Evolutionary conservation across 1,284 basidiomycete genomes (phyloP).

Genomic region (Tremellales sp.): DNA sequence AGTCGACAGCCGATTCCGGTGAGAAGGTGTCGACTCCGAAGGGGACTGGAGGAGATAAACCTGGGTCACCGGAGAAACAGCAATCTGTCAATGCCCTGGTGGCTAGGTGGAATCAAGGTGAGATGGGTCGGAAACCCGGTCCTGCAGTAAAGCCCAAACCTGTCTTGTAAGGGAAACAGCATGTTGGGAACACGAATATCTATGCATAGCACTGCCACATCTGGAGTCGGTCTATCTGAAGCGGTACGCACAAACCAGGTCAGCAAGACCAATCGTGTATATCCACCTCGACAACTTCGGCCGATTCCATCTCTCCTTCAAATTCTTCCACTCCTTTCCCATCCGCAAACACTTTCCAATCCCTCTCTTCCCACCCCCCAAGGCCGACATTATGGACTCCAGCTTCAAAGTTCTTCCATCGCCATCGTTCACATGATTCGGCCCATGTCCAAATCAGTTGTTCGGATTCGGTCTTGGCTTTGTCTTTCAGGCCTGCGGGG

Average conservation of each 20-base stretch:
- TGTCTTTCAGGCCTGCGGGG: slow-evolving; percentile 2
- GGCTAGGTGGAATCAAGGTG: slow-evolving; percentile 38
- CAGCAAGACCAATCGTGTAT: slow-evolving; percentile 35
- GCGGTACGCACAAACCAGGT: not conserved
- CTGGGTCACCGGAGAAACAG: slow-evolving; percentile 42
- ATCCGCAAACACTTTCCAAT: slow-evolving; percentile 40
- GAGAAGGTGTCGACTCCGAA: no score
- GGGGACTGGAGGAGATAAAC: slow-evolving; percentile 10
- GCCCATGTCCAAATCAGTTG: slow-evolving; percentile 32
- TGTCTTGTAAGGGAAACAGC: not conserved
- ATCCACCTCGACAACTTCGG: slow-evolving; percentile 25
- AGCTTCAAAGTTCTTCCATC: slow-evolving; percentile 32
- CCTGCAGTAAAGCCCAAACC: not conserved
- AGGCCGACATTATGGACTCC: slow-evolving; percentile 21
- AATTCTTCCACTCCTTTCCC: slow-evolving; percentile 32
- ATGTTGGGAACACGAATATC: not conserved
- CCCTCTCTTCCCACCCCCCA: slow-evolving; percentile 37
- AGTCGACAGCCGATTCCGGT: no score
- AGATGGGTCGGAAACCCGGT: slow-evolving; percentile 8
- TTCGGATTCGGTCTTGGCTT: slow-evolving; percentile 8
- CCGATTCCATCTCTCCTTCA: slow-evolving; percentile 18
- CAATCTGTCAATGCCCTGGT: slow-evolving; percentile 42
- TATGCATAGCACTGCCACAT: not conserved
- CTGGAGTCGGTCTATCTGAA: not conserved
- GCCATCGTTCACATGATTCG: slow-evolving; percentile 29